These are phyloP conservation scores for Talaromyces trachyspermus DNA, from an alignment of 495 filamentous ascomycete species.

Conservation along the genomic window DNA sequence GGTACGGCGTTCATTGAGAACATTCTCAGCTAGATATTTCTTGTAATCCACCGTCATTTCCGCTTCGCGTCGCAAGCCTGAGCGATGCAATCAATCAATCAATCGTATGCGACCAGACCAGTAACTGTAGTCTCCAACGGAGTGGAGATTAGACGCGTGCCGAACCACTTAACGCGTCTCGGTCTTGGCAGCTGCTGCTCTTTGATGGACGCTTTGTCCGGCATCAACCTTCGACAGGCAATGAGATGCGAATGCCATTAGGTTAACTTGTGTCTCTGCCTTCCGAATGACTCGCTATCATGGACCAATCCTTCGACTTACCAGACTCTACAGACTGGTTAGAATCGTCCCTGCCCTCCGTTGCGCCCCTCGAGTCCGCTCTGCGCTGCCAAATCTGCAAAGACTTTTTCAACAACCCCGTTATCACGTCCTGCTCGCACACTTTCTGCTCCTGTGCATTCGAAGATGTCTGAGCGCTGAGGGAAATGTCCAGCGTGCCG, in stretches of 20 bases:
- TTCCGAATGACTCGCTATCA: conserved; percentile 11
- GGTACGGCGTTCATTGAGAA: conserved; percentile 68
- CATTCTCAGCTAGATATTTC: conserved; percentile 63
- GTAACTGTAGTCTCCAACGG: too few species aligned
- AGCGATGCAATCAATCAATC: too few species aligned
- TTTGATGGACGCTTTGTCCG: too few species aligned
- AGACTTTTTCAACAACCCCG: conserved; percentile 88
- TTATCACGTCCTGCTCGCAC: conserved; percentile 90
- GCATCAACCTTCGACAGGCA: too few species aligned
- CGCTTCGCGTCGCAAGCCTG: too few species aligned
- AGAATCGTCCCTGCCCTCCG: conserved; percentile 60
- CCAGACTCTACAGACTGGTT: conserved; percentile 93
- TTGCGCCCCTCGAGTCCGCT: conserved; percentile 73
- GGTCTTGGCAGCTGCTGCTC: conserved; percentile 33
- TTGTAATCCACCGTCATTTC: conserved; percentile 55
- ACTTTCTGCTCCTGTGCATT: conserved; percentile 98
- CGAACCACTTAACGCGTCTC: conserved; percentile 45
- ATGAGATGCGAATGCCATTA: neutral
- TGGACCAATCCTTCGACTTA: conserved; percentile 52
- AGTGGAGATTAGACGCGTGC: conserved; percentile 26
- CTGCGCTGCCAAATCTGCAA: conserved; percentile 96
- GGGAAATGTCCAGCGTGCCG: conserved; percentile 84
- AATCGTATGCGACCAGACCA: too few species aligned
- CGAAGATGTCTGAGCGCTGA: conserved; percentile 71
- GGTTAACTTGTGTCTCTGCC: neutral